A percentile compares a stretch with the other conserved stretches of the same genome.
Conservation (phyloP, 306 rosid species). For the Quercus alba region DNA sequence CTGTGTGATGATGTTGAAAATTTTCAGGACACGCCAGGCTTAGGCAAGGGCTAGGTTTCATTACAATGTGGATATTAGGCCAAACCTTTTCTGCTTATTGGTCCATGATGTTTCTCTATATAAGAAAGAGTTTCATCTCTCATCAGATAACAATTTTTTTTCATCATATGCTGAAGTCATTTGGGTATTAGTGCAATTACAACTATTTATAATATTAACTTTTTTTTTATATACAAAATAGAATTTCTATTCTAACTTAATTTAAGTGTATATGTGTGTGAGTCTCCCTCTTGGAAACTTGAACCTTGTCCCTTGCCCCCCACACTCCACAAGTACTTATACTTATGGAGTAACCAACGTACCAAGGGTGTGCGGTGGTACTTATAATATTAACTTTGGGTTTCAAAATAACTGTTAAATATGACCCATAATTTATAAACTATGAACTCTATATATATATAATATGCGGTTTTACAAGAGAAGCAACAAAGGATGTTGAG, state of each 20-base stretch:
- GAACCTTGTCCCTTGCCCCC: no score
- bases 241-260: no score
- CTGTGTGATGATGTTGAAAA: neutral
- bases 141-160: neutral
- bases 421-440: neutral
- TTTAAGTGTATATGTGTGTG: no score
- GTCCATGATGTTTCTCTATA: neutral
- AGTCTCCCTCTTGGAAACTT: no score
- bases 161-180: neutral
- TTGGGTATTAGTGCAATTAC: neutral
- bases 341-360: no score
- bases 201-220: neutral
- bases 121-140: neutral
- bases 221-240: no score
- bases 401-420: neutral
- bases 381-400: neutral
- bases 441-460: neutral
- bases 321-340: no score
- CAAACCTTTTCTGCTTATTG: neutral
- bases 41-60: neutral
- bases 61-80: neutral
- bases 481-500: neutral
- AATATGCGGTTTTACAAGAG: neutral
- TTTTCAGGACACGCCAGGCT: neutral
- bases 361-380: no score